Base-by-base conservation (phyloP, 2,329 filamentous ascomycete genomes). In the Trichoderma polysporum region DNA sequence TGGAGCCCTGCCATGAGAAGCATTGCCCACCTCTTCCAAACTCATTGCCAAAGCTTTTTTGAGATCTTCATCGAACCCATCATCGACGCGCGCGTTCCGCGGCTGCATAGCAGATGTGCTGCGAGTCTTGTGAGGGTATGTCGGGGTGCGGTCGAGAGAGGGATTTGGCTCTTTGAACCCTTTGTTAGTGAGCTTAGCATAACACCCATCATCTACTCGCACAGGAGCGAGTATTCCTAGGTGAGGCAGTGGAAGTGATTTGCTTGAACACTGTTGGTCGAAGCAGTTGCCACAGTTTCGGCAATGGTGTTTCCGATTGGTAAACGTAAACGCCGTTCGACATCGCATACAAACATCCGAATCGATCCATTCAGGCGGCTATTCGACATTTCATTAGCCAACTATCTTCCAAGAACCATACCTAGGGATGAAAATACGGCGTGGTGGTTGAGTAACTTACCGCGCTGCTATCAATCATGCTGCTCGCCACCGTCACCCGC, bases 321-420 rank as follows among this genome's bases (percentile, higher is more conserved):
- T 99, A 76, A 99, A 97, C 56, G 93, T 97, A 74, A 99, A 99
- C 19, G 93, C 81, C 13, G 94, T 97, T 72, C 95, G 89, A 78
- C 95, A 99, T 76, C 95, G 91, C 93, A 99, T 97, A 78, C 95
- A 99, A 35, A 99, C 94, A 74, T 99, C 95, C 12, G 94, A 97
- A 79, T 99, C 95, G 59, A 90, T 89, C 95, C 95, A 99, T 80
- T 99, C 95, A 0, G 95, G 95, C 10, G 95, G 95, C 90, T 97
- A 27, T 37, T 63, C 19, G 31, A 13, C 29, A 17, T 53, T 69
- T 45, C 73, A 69, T 64, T 63, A 63, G 59, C 31, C 29, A 25
- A 25, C n/a, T 19, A 1, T 13, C 9, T 17, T 2, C 3, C 9
- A 60, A n/a, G 10, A 1, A 12, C 19, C 13, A 15, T n/a, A 8